Percentiles rank a stretch among this genome's conserved stretches.
Evolutionary conservation across 2,329 filamentous ascomycete species (phyloP).

Genomic region (Phaeosphaeria sp.): DNA sequence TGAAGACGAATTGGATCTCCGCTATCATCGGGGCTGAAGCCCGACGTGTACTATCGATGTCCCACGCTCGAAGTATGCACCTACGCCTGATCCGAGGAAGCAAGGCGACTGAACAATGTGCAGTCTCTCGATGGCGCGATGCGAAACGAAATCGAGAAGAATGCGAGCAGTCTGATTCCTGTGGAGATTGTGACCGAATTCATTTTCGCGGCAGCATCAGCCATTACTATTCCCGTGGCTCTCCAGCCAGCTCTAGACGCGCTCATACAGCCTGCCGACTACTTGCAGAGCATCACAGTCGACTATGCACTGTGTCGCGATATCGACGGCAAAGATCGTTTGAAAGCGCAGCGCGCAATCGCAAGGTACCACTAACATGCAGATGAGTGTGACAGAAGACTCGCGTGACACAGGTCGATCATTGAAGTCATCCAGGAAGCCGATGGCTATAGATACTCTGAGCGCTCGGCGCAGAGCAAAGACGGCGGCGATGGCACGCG

Average conservation of each 20-base stretch:
- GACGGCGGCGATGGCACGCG: slow-evolving; percentile 38
- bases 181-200: slow-evolving; percentile 42
- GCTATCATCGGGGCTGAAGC: slow-evolving; percentile 34
- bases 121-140: slow-evolving; percentile 39
- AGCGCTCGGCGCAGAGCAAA: slow-evolving; percentile 39
- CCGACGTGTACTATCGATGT: slow-evolving; percentile 43
- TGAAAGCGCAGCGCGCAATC: slow-evolving; percentile 39
- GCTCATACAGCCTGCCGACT: slow-evolving; percentile 35
- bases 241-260: slow-evolving; percentile 33
- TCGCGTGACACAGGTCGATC: slow-evolving; percentile 28
- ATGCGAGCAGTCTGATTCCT: slow-evolving; percentile 36
- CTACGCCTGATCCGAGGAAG: slow-evolving; percentile 8
- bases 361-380: slow-evolving; percentile 23
- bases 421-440: slow-evolving; percentile 37
- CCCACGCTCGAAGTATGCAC: slow-evolving; percentile 33
- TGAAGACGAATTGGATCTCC: slow-evolving; percentile 42
- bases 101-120: slow-evolving; percentile 20
- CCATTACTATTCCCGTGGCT: slow-evolving; percentile 37
- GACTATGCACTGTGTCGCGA: slow-evolving; percentile 36
- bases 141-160: slow-evolving; percentile 38
- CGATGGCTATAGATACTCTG: slow-evolving; percentile 44
- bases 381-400: background rate
- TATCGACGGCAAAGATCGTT: slow-evolving; percentile 33
- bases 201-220: slow-evolving; percentile 37
- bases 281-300: slow-evolving; percentile 37